Evolutionary conservation across 2,329 filamentous ascomycete species (phyloP).

Genomic region (Neonectria hederae): DNA sequence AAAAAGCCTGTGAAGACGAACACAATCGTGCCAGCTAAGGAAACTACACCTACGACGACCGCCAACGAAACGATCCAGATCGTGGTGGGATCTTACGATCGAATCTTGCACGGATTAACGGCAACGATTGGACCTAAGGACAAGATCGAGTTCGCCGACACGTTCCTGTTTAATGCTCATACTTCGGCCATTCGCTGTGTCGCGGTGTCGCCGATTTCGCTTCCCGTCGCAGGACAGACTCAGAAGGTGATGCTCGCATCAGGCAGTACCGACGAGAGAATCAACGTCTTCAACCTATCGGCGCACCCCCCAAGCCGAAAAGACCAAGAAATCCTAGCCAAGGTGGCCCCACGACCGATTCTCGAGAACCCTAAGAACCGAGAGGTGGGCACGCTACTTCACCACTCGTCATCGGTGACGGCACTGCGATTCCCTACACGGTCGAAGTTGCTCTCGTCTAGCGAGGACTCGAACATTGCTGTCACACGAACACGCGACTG

Average conservation of each 20-base stretch:
- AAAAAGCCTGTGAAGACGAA: slow-evolving; percentile 14
- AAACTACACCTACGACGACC: slow-evolving; percentile 34
- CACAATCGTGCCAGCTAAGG: slow-evolving; percentile 36
- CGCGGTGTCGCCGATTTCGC: slow-evolving; percentile 81
- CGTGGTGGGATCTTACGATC: slow-evolving; percentile 92
- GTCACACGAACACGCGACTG: slow-evolving; percentile 90
- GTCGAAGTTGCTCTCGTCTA: slow-evolving; percentile 85
- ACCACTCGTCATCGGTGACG: slow-evolving; percentile 86
- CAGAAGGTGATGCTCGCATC: slow-evolving; percentile 91
- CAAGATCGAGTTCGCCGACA: slow-evolving; percentile 80
- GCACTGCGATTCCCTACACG: slow-evolving; percentile 83
- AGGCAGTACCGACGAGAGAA: slow-evolving; percentile 90
- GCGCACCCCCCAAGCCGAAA: slow-evolving; percentile 68
- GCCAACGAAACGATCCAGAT: slow-evolving; percentile 77
- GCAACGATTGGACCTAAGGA: slow-evolving; percentile 66
- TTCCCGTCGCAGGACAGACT: slow-evolving; percentile 65
- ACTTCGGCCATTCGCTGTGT: slow-evolving; percentile 89
- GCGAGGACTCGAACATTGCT: slow-evolving; percentile 91
- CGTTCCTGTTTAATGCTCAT: slow-evolving; percentile 96
- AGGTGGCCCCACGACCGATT: slow-evolving; percentile 76
- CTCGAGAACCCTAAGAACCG: slow-evolving; percentile 87
- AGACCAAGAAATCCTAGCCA: slow-evolving; percentile 69
- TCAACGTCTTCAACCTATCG: slow-evolving; percentile 94
- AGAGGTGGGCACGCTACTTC: slow-evolving; percentile 85
- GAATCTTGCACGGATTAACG: slow-evolving; percentile 88